Conservation (phyloP, 176 grass and related monocot genomes). For the Oryza meyeriana region DNA sequence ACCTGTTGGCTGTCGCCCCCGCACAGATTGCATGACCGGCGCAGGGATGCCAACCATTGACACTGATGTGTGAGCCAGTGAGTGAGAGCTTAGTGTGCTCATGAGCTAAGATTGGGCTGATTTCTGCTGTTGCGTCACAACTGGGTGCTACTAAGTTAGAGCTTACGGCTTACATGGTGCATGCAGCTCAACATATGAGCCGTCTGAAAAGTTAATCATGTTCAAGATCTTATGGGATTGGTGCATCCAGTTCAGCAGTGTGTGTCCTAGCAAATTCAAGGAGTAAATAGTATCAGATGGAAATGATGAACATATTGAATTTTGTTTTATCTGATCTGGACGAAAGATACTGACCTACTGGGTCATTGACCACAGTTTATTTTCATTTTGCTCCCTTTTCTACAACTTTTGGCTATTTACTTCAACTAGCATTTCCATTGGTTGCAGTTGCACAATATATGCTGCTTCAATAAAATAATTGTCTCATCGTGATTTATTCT, state of each 20-base stretch:
- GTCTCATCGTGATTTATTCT: conserved; percentile 17
- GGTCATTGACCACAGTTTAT: background rate
- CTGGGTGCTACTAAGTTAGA: background rate
- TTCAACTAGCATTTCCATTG: background rate
- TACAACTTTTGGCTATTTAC: background rate
- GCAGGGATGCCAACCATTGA: background rate
- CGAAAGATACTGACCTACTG: background rate
- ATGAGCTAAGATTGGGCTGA: background rate
- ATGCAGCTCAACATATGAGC: background rate
- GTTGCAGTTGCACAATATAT: background rate
- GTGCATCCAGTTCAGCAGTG: background rate
- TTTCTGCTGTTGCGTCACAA: background rate
- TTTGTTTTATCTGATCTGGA: background rate
- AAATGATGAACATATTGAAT: background rate
- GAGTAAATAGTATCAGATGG: background rate
- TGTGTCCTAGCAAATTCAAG: background rate
- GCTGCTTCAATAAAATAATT: background rate
- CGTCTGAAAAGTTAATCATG: background rate
- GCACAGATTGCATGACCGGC: background rate
- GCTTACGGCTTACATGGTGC: background rate
- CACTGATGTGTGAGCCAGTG: background rate
- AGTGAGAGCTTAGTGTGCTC: background rate
- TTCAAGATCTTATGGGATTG: background rate
- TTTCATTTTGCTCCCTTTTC: background rate
- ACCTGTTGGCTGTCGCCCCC: background rate